phyloP scores from a whole-genome alignment of 768 basidiomycete species.

The Vararia minispora region DNA sequence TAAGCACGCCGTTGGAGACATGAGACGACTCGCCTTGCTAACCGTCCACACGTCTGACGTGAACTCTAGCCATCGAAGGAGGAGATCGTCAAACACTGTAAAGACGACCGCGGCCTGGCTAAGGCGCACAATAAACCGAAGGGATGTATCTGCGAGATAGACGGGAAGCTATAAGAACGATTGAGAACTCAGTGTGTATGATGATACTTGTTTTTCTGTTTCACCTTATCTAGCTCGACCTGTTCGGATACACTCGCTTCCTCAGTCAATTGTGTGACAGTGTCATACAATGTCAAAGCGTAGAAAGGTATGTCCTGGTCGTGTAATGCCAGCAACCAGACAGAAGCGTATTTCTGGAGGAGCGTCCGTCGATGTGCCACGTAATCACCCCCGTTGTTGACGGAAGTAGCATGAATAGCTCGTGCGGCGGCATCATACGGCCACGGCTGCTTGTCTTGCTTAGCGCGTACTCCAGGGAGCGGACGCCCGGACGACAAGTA shows the following conservation, averaged over 20 bases:
- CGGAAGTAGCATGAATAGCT: constrained; percentile 26
- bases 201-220: no score
- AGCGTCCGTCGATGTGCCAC: constrained; percentile 46
- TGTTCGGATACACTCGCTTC: constrained; percentile 14
- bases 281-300: constrained; percentile 38
- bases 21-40: constrained; percentile 26
- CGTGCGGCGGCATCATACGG: constrained; percentile 28
- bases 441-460: constrained; percentile 39
- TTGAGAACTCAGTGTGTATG: no score
- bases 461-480: constrained; percentile 54
- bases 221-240: no score
- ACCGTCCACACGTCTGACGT: constrained; percentile 24
- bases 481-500: constrained; percentile 45
- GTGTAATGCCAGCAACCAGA: constrained; percentile 65
- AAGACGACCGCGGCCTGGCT: constrained; percentile 43
- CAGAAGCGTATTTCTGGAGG: constrained; percentile 41
- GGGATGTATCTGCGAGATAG: constrained; percentile 24
- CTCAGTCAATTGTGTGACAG: constrained; percentile 36
- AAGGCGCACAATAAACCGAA: constrained; percentile 44
- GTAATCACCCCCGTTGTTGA: constrained; percentile 62
- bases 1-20: not conserved
- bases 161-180: no score
- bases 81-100: constrained; percentile 44
- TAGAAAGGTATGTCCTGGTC: constrained; percentile 47
- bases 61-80: constrained; percentile 47